A percentile compares a stretch with the other conserved stretches of the same genome.
Evolutionary conservation across 2,329 filamentous ascomycete species (phyloP).

Genomic region (Curvularia hawaiiensis): DNA sequence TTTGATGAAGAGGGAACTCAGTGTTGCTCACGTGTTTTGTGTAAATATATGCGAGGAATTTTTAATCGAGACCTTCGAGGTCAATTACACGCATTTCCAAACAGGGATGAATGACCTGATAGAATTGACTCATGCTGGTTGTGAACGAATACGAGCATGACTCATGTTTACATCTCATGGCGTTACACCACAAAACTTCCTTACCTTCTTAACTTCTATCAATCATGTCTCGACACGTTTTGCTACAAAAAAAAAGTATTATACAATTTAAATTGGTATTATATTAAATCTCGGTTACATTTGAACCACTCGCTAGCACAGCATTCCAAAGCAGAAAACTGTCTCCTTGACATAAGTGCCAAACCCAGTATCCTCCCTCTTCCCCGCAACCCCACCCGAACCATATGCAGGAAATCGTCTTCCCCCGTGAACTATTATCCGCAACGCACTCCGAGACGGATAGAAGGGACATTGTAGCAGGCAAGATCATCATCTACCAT

Average conservation of each 20-base stretch:
- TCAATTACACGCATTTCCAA: neutral
- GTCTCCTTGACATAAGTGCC: neutral
- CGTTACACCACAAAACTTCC: neutral
- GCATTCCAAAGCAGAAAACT: neutral
- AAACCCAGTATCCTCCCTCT: neutral
- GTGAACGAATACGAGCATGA: neutral
- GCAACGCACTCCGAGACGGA: neutral
- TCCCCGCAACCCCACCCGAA: slow-evolving; percentile 14
- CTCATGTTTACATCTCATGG: neutral
- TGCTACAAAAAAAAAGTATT: no score
- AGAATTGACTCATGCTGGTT: neutral
- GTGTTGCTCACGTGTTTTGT: neutral
- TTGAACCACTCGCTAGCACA: no score
- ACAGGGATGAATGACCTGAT: neutral
- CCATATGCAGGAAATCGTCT: slow-evolving; percentile 1
- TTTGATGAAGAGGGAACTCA: neutral
- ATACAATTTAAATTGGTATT: no score
- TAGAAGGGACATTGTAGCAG: no score
- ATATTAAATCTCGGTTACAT: no score
- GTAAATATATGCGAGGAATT: neutral
- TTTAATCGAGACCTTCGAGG: neutral
- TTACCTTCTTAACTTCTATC: neutral
- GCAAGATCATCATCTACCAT: neutral
- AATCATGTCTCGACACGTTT: neutral
- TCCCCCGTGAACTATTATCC: slow-evolving; percentile 24